Conservation (phyloP, 768 basidiomycete species). For the Cyclocybe aegerita region DNA sequence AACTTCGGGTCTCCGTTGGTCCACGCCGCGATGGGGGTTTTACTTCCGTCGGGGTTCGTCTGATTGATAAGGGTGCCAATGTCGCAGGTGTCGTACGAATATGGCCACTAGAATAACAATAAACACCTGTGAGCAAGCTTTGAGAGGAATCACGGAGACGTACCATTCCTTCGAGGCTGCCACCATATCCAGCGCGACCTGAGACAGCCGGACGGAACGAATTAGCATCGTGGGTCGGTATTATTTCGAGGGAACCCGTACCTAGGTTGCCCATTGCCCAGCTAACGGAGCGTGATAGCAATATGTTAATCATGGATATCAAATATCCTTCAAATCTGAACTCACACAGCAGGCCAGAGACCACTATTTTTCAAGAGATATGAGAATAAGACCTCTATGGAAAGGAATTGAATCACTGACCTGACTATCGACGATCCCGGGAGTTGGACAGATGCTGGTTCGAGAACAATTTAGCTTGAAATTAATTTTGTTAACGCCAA, state of each 20-base stretch:
- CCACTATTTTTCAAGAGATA: constrained; percentile 15
- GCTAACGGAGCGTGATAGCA: constrained; percentile 24
- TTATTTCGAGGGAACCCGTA: constrained; percentile 13
- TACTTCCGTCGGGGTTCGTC: constrained; percentile 53
- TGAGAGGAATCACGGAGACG: constrained; percentile 11
- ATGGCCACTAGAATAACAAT: constrained; percentile 54
- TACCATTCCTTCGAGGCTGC: constrained; percentile 67
- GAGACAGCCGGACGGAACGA: constrained; percentile 32
- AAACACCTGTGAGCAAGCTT: background rate
- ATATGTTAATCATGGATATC: background rate
- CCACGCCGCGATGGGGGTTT: constrained; percentile 47
- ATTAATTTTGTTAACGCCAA: constrained; percentile 8
- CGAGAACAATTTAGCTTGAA: background rate
- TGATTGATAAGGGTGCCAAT: constrained; percentile 83
- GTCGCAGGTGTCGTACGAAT: constrained; percentile 75
- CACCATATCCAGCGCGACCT: constrained; percentile 76
- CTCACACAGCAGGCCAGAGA: constrained; percentile 37
- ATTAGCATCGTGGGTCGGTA: constrained; percentile 33
- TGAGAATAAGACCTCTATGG: background rate
- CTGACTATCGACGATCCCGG: constrained; percentile 24
- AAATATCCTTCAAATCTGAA: background rate
- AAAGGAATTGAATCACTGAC: constrained; percentile 11
- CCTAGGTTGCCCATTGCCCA: constrained; percentile 58
- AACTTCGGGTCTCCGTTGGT: constrained; percentile 42
- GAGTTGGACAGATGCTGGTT: constrained; percentile 23